Evolutionary conservation across 331 rosid genomes (phyloP), one percentile per base, ranked within the genome.

Genomic region (Ulmus americana): DNA sequence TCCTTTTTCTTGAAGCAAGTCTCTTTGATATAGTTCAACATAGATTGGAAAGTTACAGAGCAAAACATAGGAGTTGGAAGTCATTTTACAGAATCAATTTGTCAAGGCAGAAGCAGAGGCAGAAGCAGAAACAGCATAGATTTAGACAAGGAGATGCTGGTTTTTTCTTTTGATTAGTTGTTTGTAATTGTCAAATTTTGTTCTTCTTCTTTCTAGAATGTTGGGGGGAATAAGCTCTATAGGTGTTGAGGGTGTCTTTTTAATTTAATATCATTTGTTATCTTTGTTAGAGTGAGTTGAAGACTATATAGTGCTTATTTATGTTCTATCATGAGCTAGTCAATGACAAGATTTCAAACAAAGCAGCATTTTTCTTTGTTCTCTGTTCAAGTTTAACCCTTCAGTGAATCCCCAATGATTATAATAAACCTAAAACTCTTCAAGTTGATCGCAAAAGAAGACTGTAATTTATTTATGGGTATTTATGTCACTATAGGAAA

Each of bases 141-240:
- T 70, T 81, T 76, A 85, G 76, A 65, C 67, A 61, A 79, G 70
- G 69, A 70, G 83, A 67, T 76, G 39, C 62, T 81, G 73, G 59
- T 75, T 46, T 77, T 81, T 59, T 74, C 61, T 77, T 68, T 81
- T 76, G 55, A 71, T 79, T 62, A 80, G 75, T 47, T 46, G 22
- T 38, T 78, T 82, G 81, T 61, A 80, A 57, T 76, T 62, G 74
- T 74, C 79, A 76, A 76, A 80, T 80, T 75, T 80, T 79, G 74
- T 58, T 76, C 48, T 74, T 72, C 62, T 61, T 59, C 58, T 69
- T 72, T 85, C 44, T 63, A 62, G 74, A 64, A 70, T 83, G 62
- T 61, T 61, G 63, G 62, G 72, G 64, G 80, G 62, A 78, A 74
- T 79, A 80, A 83, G 68, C 39, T 75, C 70, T 2, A 61, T 70